Conservation (phyloP, 768 basidiomycete species). For the Phylloporus rhodoxanthus region DNA sequence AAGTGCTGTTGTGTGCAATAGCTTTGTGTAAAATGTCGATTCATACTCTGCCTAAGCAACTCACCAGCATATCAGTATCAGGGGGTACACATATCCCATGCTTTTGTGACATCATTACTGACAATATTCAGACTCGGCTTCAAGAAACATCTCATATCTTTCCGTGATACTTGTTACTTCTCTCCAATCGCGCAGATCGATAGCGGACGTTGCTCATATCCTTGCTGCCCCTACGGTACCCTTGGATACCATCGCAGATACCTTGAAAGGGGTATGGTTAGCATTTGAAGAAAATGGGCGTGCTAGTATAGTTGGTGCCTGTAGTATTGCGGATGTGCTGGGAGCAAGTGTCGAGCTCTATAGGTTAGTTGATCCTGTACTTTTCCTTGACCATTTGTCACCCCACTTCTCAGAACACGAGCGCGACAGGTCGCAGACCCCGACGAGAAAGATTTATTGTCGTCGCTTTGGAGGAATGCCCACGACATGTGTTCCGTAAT, state of each 20-base stretch:
- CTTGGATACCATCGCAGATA: constrained; percentile 39
- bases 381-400: constrained; percentile 2
- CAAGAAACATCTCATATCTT: constrained; percentile 17
- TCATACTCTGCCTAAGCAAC: constrained; percentile 40
- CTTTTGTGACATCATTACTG: constrained; percentile 7
- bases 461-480: constrained; percentile 51
- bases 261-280: constrained; percentile 42
- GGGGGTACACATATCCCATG: constrained; percentile 13
- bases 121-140: constrained; percentile 28
- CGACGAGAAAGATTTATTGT: constrained; percentile 37
- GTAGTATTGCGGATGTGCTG: constrained; percentile 44
- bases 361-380: constrained; percentile 17
- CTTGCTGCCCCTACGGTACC: constrained; percentile 42
- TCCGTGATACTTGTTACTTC: constrained; percentile 32
- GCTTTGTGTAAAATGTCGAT: constrained; percentile 42
- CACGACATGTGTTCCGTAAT: constrained; percentile 62
- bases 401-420: constrained; percentile 27
- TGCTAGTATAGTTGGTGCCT: constrained; percentile 36
- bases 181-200: constrained; percentile 46
- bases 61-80: constrained; percentile 4
- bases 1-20: constrained; percentile 47
- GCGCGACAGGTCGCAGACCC: constrained; percentile 24
- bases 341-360: constrained; percentile 40
- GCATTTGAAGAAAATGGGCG: constrained; percentile 40
- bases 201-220: constrained; percentile 55